These are phyloP conservation scores for Tolypocladium ophioglossoides DNA, from an alignment of 2,329 filamentous ascomycete genomes.

Conservation along the genomic window DNA sequence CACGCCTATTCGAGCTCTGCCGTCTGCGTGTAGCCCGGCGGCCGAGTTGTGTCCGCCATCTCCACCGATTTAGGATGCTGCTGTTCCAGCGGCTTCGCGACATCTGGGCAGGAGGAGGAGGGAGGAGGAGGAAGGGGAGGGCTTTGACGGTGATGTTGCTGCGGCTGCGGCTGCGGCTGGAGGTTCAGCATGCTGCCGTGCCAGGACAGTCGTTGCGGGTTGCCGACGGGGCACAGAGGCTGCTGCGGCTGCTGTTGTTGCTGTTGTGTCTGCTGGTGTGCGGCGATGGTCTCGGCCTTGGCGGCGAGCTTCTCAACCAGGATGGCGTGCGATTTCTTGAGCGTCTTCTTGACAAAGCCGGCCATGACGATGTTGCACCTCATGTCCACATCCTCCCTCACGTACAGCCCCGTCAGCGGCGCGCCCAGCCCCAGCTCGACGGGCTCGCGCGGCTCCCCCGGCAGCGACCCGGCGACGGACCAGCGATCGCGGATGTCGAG, in stretches of 20 bases:
- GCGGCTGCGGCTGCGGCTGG: not conserved
- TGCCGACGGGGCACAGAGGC: not conserved
- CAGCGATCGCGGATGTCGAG: slow-evolving; percentile 72
- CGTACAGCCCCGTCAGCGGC: slow-evolving; percentile 60
- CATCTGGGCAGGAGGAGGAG: not conserved
- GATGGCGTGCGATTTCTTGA: slow-evolving; percentile 62
- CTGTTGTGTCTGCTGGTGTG: not conserved
- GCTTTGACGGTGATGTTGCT: not conserved
- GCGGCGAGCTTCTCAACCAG: slow-evolving; percentile 53
- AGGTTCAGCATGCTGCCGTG: not conserved
- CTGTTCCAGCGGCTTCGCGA: not conserved
- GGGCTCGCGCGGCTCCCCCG: slow-evolving; percentile 56
- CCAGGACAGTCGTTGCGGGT: not conserved
- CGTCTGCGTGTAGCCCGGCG: not conserved
- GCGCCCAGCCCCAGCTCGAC: slow-evolving; percentile 56
- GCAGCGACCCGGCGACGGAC: slow-evolving; percentile 61
- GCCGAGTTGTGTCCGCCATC: not conserved
- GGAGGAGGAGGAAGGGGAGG: too few relatives aligned
- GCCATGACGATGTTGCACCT: slow-evolving; percentile 68
- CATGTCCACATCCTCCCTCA: slow-evolving; percentile 77
- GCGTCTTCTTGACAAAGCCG: slow-evolving; percentile 69
- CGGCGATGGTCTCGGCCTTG: slow-evolving; percentile 15
- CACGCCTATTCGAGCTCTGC: not conserved
- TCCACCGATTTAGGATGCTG: not conserved
- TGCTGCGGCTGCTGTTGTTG: not conserved